These are phyloP conservation scores for Carex arenaria DNA, from an alignment of 202 grass and related monocot species.

Conservation along the genomic window DNA sequence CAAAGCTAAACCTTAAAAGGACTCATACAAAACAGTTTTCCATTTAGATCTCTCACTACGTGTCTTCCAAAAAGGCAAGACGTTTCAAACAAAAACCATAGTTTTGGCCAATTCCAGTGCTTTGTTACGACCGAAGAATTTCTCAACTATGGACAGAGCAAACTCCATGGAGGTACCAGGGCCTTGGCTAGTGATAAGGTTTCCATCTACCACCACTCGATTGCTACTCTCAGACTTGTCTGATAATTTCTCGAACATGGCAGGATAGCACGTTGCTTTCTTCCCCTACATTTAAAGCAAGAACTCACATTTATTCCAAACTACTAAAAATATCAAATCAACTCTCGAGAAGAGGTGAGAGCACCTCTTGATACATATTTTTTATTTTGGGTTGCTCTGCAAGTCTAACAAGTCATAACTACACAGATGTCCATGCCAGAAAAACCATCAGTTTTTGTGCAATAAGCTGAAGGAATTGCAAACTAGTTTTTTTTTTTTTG, in stretches of 20 bases:
- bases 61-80: not conserved
- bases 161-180: conserved; percentile 89
- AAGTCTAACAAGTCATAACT: not conserved
- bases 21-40: not conserved
- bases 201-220: conserved; percentile 75
- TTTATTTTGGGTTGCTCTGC: no score
- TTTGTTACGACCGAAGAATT: conserved; percentile 62
- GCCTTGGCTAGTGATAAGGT: conserved; percentile 94
- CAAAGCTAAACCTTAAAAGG: not conserved
- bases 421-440: not conserved
- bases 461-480: not conserved
- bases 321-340: not conserved
- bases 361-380: not conserved
- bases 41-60: not conserved
- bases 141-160: conserved; percentile 67
- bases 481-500: not conserved
- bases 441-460: not conserved
- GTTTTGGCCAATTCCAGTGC: conserved; percentile 62
- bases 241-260: conserved; percentile 62
- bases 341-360: not conserved
- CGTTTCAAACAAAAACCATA: conserved; percentile 47
- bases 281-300: conserved; percentile 50
- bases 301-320: not conserved
- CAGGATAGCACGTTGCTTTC: conserved; percentile 80
- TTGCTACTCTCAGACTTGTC: conserved; percentile 69